Base-by-base conservation (phyloP, 2,329 filamentous ascomycete genomes). In the Colletotrichum neosansevieriae region DNA sequence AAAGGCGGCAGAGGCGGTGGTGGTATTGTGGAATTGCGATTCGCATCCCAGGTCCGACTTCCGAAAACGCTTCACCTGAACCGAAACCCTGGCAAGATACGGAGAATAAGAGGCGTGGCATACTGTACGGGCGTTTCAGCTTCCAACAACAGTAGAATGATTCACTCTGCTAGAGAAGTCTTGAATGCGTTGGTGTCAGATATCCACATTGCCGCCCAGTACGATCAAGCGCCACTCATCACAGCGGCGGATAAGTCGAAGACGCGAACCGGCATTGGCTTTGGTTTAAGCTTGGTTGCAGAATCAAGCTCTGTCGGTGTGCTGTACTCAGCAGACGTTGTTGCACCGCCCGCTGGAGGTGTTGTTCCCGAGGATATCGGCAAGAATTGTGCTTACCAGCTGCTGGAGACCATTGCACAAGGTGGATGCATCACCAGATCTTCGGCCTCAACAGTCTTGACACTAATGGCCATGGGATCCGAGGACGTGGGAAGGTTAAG, bases 401-500 rank as follows among this genome's bases (percentile, higher is more conserved):
- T 99, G 58, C 83, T 99, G 12, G 94, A 98, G 79, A 87, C 89
- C 21, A 91, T 98, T 70, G 88, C 88, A 58, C 88, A 91, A 73
- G 95, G 94, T 11, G 96, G 96, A 1, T 97, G 94, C 77, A 92
- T 93, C 3, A 91, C 90, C 60, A 85, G 84, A 13, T 86, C 91
- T 3, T 92, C 93, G 2, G 90, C 91, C 5, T 84, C 88, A 3
- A 95, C 91, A 0, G 86, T 97, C 71, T 79, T 99, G 60, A 92
- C 91, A 17, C 84, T 99, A 71, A 99, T 99, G 96, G 94, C 94
- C 38, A 98, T 99, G 96, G 96, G 96, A 0, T 93, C 92, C 1
- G 96, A 98, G 77, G 96, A 99, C 79, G 94, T 99, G 13, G 96
- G 96, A 4, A 88, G 96, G 67, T 79, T 99, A 72, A 88, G 93